Evolutionary conservation across 1,284 basidiomycete species (phyloP).

Genomic region (Rugosomyces carneus): DNA sequence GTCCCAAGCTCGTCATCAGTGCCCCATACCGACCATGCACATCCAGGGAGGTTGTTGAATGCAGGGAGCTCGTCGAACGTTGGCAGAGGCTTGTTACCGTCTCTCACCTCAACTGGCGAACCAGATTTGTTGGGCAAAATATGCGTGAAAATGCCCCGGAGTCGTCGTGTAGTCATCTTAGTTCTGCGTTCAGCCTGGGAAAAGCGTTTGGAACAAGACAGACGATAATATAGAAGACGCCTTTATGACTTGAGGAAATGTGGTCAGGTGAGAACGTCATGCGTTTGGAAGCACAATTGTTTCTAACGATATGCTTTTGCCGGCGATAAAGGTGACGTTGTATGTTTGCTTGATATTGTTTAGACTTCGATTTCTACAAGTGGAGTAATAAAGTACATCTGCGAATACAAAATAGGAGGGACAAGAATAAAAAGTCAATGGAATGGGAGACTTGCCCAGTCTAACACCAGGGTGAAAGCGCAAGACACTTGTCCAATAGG

Average conservation of each 20-base stretch:
- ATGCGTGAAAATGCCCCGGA: conserved; percentile 24
- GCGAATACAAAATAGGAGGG: neutral
- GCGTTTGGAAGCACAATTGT: neutral
- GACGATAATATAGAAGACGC: neutral
- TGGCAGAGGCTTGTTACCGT: conserved; percentile 30
- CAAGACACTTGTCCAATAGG: conserved; percentile 86
- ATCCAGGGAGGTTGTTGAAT: conserved; percentile 53
- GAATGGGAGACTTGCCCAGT: neutral
- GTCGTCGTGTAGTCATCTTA: conserved; percentile 21
- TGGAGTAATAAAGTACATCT: conserved; percentile 5
- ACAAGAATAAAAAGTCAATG: neutral
- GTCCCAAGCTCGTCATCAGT: conserved; percentile 65
- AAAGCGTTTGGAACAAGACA: neutral
- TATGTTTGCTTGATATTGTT: neutral
- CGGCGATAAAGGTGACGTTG: neutral
- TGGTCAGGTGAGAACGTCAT: neutral
- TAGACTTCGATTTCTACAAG: neutral
- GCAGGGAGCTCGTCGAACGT: conserved; percentile 56
- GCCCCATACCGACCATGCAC: conserved; percentile 73
- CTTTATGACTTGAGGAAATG: neutral
- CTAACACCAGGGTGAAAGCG: conserved; percentile 41
- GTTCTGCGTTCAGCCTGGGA: neutral
- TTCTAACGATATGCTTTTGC: neutral
- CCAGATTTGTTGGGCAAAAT: conserved; percentile 10
- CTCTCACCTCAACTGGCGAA: neutral